Evolutionary conservation across 2,329 filamentous ascomycete species (phyloP).

Genomic region (Aspergillus quadricinctus): DNA sequence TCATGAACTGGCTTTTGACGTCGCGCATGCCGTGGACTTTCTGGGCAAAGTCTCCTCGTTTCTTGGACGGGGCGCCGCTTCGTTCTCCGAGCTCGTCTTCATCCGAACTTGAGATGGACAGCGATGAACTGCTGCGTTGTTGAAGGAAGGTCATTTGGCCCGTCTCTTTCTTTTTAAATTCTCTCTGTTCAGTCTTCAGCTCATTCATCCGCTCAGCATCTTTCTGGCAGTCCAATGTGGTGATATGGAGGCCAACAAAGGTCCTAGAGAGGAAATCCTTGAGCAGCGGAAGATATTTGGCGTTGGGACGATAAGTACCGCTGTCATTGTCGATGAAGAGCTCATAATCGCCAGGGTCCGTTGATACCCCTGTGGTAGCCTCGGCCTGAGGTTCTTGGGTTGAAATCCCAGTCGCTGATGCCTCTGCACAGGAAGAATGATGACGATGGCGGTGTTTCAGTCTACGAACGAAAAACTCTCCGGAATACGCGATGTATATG

Average conservation of each 20-base stretch:
- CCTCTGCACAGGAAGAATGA: constrained; percentile 24
- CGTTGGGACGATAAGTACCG: constrained; percentile 87
- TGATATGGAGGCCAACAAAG: constrained; percentile 71
- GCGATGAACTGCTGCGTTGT: constrained; percentile 41
- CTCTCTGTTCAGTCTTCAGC: constrained; percentile 72
- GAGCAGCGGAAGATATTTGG: constrained; percentile 66
- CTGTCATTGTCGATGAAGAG: constrained; percentile 93
- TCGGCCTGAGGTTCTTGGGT: constrained; percentile 34
- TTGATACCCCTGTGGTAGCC: constrained; percentile 41
- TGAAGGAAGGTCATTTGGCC: constrained; percentile 53
- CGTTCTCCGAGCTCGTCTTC: constrained; percentile 53
- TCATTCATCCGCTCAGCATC: constrained; percentile 68
- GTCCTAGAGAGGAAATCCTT: constrained; percentile 66
- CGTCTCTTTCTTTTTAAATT: constrained; percentile 64
- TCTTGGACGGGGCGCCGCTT: constrained; percentile 18
- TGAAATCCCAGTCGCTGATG: constrained; percentile 31
- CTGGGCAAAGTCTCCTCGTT: constrained; percentile 24
- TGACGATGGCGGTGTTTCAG: constrained; percentile 48
- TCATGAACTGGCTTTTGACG: constrained; percentile 32
- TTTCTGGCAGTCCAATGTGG: constrained; percentile 66
- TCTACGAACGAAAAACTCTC: constrained; percentile 85
- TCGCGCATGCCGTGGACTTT: constrained; percentile 35
- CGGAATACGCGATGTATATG: constrained; percentile 85
- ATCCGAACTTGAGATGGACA: constrained; percentile 53
- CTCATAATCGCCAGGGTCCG: constrained; percentile 64